Evolutionary conservation across 2,329 filamentous ascomycete species (phyloP).

Genomic region (Colletotrichum destructivum): DNA sequence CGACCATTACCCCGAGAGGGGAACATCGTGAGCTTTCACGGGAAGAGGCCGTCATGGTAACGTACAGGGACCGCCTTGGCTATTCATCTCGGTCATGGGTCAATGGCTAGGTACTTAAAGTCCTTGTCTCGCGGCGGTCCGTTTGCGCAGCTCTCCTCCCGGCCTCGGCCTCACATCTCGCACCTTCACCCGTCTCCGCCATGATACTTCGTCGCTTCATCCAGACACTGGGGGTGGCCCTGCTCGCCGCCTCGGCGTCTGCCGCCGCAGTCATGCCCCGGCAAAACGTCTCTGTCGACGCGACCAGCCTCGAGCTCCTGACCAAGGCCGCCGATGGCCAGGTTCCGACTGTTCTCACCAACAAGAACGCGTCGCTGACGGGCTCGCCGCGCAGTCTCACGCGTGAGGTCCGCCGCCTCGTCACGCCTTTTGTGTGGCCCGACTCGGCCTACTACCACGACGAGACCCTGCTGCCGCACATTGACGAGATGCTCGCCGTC

Average conservation of each 20-base stretch:
- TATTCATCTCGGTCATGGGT: no score
- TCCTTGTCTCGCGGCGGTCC: neutral
- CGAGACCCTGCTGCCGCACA: conserved; percentile 37
- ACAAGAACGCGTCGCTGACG: conserved; percentile 29
- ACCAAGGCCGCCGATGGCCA: conserved; percentile 41
- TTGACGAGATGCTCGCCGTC: conserved; percentile 44
- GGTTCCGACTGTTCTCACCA: conserved; percentile 36
- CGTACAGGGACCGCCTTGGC: no score
- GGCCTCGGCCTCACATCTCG: neutral
- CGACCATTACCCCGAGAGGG: conserved; percentile 10
- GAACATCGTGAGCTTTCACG: neutral
- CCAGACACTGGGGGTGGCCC: conserved; percentile 24
- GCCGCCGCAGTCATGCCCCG: conserved; percentile 12
- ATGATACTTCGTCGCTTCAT: conserved; percentile 13
- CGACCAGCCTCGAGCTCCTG: conserved; percentile 26
- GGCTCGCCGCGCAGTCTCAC: conserved; percentile 41
- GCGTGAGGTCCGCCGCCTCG: conserved; percentile 40
- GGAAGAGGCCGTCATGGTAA: neutral
- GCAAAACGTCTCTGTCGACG: conserved; percentile 11
- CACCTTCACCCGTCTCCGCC: neutral
- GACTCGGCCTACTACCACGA: conserved; percentile 43
- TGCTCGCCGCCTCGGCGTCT: conserved; percentile 19
- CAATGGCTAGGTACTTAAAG: conserved; percentile 5
- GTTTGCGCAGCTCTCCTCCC: neutral
- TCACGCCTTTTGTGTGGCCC: conserved; percentile 43